A percentile compares a stretch with the other conserved stretches of the same genome.
phyloP scores from a whole-genome alignment of 169 alveolate species.

The Amoebophrya sp. region DNA sequence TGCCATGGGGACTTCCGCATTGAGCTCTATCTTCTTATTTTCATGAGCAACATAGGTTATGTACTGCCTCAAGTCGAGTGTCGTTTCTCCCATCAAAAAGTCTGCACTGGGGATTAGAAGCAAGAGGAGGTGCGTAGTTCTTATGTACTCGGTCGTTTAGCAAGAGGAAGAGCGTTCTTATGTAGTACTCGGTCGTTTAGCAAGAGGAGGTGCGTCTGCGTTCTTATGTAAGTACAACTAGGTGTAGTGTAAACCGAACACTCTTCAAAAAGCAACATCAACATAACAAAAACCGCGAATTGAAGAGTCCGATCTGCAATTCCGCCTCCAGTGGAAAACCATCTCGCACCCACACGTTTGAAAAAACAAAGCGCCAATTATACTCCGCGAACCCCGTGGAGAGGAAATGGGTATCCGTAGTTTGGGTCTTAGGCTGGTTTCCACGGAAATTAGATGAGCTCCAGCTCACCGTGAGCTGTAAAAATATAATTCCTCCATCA shows the following conservation, averaged over 20 bases:
- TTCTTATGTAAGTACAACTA: too few relatives aligned
- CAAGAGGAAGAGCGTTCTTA: too few relatives aligned
- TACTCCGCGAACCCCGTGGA: neutral
- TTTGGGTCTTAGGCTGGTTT: neutral
- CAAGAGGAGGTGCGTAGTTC: too few relatives aligned
- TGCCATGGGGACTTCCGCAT: neutral
- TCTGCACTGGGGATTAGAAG: too few relatives aligned
- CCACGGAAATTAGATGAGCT: neutral
- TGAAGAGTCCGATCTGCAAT: neutral
- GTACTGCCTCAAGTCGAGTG: slow-evolving; percentile 2
- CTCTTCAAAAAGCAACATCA: too few relatives aligned
- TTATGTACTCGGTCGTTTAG: too few relatives aligned
- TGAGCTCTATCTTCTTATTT: neutral
- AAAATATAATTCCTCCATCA: too few relatives aligned
- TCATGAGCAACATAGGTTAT: neutral
- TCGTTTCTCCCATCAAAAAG: neutral
- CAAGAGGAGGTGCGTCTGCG: too few relatives aligned
- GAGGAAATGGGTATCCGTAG: neutral
- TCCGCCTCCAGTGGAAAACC: slow-evolving; percentile 4
- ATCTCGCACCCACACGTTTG: neutral
- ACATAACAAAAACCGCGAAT: too few relatives aligned
- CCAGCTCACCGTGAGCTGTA: too few relatives aligned
- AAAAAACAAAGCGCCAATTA: neutral
- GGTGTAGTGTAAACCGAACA: too few relatives aligned
- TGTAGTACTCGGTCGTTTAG: too few relatives aligned